Percentiles rank a stretch among this genome's conserved stretches.
phyloP scores from a whole-genome alignment of 2,329 filamentous ascomycete genomes.

The Monascus ruber region DNA sequence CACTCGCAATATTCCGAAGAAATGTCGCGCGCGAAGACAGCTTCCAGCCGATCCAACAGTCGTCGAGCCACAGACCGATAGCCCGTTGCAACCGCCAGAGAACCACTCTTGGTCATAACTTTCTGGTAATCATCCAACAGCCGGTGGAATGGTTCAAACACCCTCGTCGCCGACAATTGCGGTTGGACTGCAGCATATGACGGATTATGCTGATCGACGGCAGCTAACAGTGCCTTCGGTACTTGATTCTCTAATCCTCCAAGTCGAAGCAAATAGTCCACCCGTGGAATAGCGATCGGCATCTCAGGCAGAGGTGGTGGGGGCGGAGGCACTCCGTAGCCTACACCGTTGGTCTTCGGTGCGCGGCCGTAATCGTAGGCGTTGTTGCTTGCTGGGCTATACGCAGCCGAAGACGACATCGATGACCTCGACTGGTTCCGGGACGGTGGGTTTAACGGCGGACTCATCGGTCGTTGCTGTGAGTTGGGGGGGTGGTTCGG shows the following conservation, averaged over 20 bases:
- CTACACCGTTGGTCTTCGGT: slow-evolving; percentile 14
- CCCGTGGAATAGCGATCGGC: slow-evolving; percentile 60
- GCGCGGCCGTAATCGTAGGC: slow-evolving; percentile 23
- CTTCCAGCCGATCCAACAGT: slow-evolving; percentile 78
- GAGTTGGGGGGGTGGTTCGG: slow-evolving; percentile 28
- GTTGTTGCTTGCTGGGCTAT: slow-evolving; percentile 16
- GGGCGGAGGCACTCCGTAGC: slow-evolving; percentile 45
- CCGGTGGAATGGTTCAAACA: slow-evolving; percentile 74
- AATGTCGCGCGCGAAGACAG: slow-evolving; percentile 87
- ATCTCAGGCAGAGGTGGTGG: slow-evolving; percentile 63
- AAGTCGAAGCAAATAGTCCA: slow-evolving; percentile 86
- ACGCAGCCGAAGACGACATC: slow-evolving; percentile 12
- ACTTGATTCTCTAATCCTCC: slow-evolving; percentile 65
- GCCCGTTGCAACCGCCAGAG: slow-evolving; percentile 85
- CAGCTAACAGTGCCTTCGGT: slow-evolving; percentile 57
- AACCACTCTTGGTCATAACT: slow-evolving; percentile 74
- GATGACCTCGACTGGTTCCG: slow-evolving; percentile 23
- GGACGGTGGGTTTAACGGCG: slow-evolving; percentile 23
- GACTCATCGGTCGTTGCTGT: slow-evolving; percentile 17
- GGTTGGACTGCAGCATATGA: slow-evolving; percentile 51
- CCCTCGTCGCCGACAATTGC: slow-evolving; percentile 54
- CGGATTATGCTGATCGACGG: slow-evolving; percentile 42
- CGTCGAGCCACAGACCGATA: slow-evolving; percentile 89
- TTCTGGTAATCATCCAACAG: slow-evolving; percentile 76
- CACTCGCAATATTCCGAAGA: slow-evolving; percentile 77